phyloP scores from a whole-genome alignment of 192 early-diverging fungal species.

The Physocladia obscura region DNA sequence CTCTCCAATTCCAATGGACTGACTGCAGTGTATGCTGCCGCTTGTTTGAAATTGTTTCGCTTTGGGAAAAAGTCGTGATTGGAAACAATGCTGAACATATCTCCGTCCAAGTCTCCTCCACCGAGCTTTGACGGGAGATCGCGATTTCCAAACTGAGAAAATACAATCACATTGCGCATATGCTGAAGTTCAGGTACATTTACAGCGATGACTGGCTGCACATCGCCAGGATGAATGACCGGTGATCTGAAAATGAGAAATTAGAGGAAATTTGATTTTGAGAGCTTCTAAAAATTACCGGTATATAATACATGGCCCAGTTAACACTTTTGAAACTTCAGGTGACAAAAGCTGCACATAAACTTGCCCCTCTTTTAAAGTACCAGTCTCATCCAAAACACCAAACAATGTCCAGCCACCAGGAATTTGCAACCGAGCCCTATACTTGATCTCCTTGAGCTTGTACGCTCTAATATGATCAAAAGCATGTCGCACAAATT shows the following conservation, averaged over 20 bases:
- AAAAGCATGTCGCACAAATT: constrained; percentile 15
- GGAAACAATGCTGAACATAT: constrained; percentile 49
- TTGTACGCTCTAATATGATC: constrained; percentile 23
- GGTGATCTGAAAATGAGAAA: constrained; percentile 32
- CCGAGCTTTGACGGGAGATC: constrained; percentile 74
- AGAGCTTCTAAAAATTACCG: too few species aligned
- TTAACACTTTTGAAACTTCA: constrained; percentile 39
- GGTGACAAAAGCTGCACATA: constrained; percentile 37
- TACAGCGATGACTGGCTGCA: constrained; percentile 36
- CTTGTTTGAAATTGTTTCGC: background rate
- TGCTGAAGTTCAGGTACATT: constrained; percentile 34
- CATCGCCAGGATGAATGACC: constrained; percentile 44
- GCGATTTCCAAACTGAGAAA: constrained; percentile 64
- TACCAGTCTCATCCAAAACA: constrained; percentile 47
- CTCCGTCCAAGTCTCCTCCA: constrained; percentile 83
- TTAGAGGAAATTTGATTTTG: too few species aligned
- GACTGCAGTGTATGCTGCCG: background rate
- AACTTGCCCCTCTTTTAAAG: constrained; percentile 28
- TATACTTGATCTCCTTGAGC: constrained; percentile 22
- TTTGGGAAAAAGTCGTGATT: constrained; percentile 16
- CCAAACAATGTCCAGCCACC: constrained; percentile 35
- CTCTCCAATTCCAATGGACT: background rate
- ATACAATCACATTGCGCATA: constrained; percentile 70
- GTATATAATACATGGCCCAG: constrained; percentile 32
- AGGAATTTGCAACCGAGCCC: constrained; percentile 42